Evolutionary conservation across 83 land plant genomes (phyloP), one percentile per base, ranked within the genome.

Genomic region (Thuja plicata): DNA sequence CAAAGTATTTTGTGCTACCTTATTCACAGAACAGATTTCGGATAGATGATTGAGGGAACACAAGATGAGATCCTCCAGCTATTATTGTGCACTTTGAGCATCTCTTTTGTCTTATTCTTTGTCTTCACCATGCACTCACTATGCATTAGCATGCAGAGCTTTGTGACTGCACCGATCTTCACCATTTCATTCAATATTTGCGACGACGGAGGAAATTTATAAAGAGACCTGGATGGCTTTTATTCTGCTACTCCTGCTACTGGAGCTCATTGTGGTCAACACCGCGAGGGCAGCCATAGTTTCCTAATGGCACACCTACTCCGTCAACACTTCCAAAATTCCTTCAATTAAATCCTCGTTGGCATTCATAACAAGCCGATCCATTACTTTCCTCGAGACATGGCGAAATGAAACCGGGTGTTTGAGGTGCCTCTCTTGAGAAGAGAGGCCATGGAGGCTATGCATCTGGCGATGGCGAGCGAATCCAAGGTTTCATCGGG

Each of bases 241-340:
- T 62, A 91, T n/a, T 10, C 94, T 35, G 92, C 93, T 93, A 45
- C 92, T 85, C 37, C 93, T 94, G 91, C 90, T 91, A 3, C 91
- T 87, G 89, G 43, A 37, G 62, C 89, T 86, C 3, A 91, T 43
- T 79, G 91, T 92, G 37, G 79, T 30, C 15, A 95, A 73, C 1
- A 91, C 41, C 85, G 91, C 88, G 89, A 94, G 40, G 27, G 91
- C 91, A 2, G 94, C 87, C 57, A 90, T 89, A 7, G 89, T 86
- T 2, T 88, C 92, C 54, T 88, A 87, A 50, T 15, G 32, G 40
- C 92, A 91, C 38, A 89, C 55, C 32, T 86, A 81, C 70, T 94
- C 93, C 0, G 50, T 55, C 7, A 94, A 19, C 0, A 93, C 84
- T 27, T 60, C 27, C 5, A 91, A 89, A 1, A 93, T 52, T 60